Base-by-base conservation (phyloP, 805 yeast genomes). In the Suhomyces sp. region DNA sequence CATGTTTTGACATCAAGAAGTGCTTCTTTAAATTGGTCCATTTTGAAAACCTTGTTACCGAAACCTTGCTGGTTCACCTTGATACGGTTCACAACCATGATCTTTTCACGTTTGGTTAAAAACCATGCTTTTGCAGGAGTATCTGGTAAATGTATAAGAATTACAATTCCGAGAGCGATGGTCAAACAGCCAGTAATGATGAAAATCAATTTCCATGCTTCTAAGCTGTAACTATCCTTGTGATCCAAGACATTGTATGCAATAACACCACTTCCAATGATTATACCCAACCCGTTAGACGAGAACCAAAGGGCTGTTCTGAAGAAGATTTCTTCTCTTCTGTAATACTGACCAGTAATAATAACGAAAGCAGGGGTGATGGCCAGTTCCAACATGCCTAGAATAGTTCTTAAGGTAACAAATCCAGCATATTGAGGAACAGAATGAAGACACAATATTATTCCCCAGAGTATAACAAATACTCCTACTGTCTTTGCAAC, bases 181-280 rank as follows among this genome's bases (percentile, higher is more conserved):
- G 89, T 84, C 51, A 82, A 72, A 7, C 75, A 62, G 12, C 94
- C 96, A 40, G 81, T 76, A 25, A 85, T 71, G 45, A 87, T 67
- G 62, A 78, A 87, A 4, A 85, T 63, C n/a, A 81, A 63, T 60
- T 79, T 82, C 92, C 92, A 87, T 3, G 85, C 73, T 3, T 66
- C 71, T 4, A 83, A 65, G 22, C 71, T 48, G 63, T 73, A 79
- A 9, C 61, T 48, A n/a, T 64, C 67, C 12, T 63, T 67, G 57
- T 78, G 71, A 9, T 53, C 53, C 54, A 75, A 67, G 4, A 49
- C 41, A 37, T 56, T 47, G 58, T 82, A 83, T 1, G 87, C 83
- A 51, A 85, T 77, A 9, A 76, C 73, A 29, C 78, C 75, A 31
- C 65, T 57, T 21, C 85, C 82, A 25, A 81, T 45, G 21, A 80